Evolutionary conservation across 768 basidiomycete genomes (phyloP), one percentile per base, ranked within the genome.

Genomic region (Exidia glandulosa): DNA sequence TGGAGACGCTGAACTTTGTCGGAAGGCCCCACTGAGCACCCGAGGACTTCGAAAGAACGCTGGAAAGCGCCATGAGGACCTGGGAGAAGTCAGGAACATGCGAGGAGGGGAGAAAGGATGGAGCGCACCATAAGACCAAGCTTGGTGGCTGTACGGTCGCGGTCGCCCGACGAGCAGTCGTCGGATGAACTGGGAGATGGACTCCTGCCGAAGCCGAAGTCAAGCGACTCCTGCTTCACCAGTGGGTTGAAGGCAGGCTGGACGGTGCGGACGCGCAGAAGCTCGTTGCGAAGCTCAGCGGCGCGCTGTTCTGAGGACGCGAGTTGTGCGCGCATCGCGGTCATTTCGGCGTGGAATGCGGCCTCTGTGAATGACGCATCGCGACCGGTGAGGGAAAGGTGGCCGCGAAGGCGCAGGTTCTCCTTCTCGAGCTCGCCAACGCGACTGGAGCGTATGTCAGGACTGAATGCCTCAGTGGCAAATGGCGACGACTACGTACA

Each of bases 361-460:
- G 14, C 25, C 25, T 54, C 50, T 10, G 50, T 31, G 25, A 31
- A 14, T 13, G 30, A 54, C 25, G 27, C 50, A 14, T 27, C 50
- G 10, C 50, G 50, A 14, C 50, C 50, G 10, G 50, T 29, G 25
- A 27, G 30, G 14, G 50, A 29, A 10, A 54, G 27, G 50, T 31
- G 50, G 30, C 19, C 27, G 50, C 50, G 50, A 6, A 93, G 83
- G 37, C 85, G 79, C 47, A 81, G 86, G 66, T 90, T 92, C 70
- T 92, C 90, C 70, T 87, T 83, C 73, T 92, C 90, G 32, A 93
- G 77, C 69, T 89, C 86, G 62, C 83, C 82, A 66, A 93, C 88
- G 61, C 86, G 90, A 67, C 90, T 93, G 73, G 23, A 9, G 6
- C 30, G n/a, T 4, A 29, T 27, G 30, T 54, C 50, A 54, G 30